Conservation (phyloP, 768 basidiomycete species). For the Amyloporia xantha region DNA sequence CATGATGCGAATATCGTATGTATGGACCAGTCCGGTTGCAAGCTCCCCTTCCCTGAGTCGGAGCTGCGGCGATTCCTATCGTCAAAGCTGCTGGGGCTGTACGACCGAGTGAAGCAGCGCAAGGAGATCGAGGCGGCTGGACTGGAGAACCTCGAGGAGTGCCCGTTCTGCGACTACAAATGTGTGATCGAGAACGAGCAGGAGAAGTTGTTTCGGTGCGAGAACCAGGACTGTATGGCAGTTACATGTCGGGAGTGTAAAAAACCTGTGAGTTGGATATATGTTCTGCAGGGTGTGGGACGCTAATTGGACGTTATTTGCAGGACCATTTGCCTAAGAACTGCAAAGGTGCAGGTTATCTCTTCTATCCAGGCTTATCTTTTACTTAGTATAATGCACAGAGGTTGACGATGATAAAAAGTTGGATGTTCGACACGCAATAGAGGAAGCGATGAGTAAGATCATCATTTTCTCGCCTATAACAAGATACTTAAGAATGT, state of each 20-base stretch:
- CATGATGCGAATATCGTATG: constrained; percentile 63
- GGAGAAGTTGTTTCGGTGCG: constrained; percentile 39
- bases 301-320: constrained; percentile 5
- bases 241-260: constrained; percentile 80
- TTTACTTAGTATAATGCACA: constrained; percentile 20
- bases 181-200: constrained; percentile 46
- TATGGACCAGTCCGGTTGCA: constrained; percentile 77
- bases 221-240: constrained; percentile 60
- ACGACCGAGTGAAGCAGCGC: constrained; percentile 66
- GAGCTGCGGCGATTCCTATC: constrained; percentile 67
- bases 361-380: background rate
- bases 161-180: constrained; percentile 87
- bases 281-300: background rate
- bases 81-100: constrained; percentile 59
- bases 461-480: background rate
- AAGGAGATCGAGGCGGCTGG: constrained; percentile 77
- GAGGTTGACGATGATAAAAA: constrained; percentile 73
- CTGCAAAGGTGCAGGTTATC: constrained; percentile 54
- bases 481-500: constrained; percentile 5
- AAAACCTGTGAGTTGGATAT: constrained; percentile 44
- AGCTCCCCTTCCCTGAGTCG: constrained; percentile 55
- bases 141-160: constrained; percentile 78
- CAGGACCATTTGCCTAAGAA: constrained; percentile 79
- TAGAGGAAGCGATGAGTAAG: constrained; percentile 94
- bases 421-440: constrained; percentile 64